These are phyloP conservation scores for Coemansia sp. DNA, from an alignment of 192 early-diverging fungal genomes.

Conservation along the genomic window DNA sequence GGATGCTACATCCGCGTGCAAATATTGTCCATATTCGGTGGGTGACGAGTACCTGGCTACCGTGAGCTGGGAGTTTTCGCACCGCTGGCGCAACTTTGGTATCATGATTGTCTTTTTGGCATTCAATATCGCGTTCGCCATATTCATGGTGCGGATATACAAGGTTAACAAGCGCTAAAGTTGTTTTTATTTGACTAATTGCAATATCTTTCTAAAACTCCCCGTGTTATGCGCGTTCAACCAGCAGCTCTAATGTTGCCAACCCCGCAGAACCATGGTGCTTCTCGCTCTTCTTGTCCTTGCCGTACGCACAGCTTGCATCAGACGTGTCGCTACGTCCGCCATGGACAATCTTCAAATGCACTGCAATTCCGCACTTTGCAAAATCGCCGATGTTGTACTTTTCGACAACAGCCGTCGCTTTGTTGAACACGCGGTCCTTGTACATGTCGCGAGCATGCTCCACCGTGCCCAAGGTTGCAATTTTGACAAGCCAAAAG, in stretches of 20 bases:
- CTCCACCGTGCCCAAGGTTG: background rate
- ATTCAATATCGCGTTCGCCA: slow-evolving; percentile 55
- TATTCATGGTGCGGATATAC: slow-evolving; percentile 37
- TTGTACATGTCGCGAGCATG: background rate
- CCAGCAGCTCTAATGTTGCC: no score
- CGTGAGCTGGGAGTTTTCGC: slow-evolving; percentile 55
- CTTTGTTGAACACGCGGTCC: background rate
- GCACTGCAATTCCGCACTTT: no score
- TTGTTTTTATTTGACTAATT: background rate
- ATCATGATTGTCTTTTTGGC: slow-evolving; percentile 57
- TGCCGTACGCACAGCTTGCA: no score
- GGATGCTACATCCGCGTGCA: slow-evolving; percentile 33
- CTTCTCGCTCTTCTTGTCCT: no score
- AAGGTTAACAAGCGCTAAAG: slow-evolving; percentile 48
- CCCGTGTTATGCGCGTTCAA: no score
- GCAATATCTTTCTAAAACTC: no score
- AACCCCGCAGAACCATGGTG: no score
- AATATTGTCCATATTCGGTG: slow-evolving; percentile 56
- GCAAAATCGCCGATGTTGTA: no score
- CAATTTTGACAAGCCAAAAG: background rate
- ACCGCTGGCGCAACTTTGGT: slow-evolving; percentile 66
- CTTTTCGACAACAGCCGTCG: background rate
- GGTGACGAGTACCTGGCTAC: slow-evolving; percentile 32
- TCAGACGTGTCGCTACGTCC: no score
- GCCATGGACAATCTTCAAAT: no score